These are phyloP conservation scores for Corymbia citriodora DNA, from an alignment of 441 rosid species.

Conservation along the genomic window DNA sequence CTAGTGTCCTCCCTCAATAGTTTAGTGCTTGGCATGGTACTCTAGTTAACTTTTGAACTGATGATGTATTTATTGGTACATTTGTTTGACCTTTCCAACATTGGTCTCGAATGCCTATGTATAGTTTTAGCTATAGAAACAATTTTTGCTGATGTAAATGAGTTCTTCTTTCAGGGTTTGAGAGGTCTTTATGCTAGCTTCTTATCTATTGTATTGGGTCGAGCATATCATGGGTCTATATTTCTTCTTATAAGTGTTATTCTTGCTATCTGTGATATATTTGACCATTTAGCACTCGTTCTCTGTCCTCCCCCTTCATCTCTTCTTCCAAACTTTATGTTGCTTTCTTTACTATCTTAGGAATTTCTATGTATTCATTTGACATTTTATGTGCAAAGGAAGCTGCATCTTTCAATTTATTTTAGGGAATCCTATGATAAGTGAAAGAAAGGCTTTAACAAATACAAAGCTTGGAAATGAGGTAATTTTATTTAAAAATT, in stretches of 20 bases:
- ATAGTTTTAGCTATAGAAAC: slow-evolving; percentile 22
- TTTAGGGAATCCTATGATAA: not conserved
- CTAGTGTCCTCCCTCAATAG: slow-evolving; percentile 55
- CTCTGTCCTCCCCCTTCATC: not conserved
- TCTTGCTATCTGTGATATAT: not conserved
- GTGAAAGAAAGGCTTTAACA: not conserved
- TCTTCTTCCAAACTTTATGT: not conserved
- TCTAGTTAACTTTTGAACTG: slow-evolving; percentile 32
- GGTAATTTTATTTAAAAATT: not conserved
- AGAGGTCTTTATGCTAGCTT: slow-evolving; percentile 90
- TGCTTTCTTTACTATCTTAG: not conserved
- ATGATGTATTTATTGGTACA: not conserved
- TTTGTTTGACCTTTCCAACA: not conserved
- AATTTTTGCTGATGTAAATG: not conserved
- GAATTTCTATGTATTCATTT: not conserved
- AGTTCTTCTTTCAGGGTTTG: slow-evolving; percentile 41
- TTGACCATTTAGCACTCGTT: not conserved
- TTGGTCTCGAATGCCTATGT: not conserved
- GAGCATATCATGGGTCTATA: slow-evolving; percentile 79
- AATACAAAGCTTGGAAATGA: not conserved
- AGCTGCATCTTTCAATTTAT: not conserved
- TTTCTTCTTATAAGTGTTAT: slow-evolving; percentile 72
- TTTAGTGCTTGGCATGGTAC: slow-evolving; percentile 77
- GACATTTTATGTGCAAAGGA: not conserved
- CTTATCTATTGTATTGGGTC: slow-evolving; percentile 81